Percentiles rank a stretch among this genome's conserved stretches.
phyloP scores from a whole-genome alignment of 1,139 yeast genomes.

The Geotrichum candidum region DNA sequence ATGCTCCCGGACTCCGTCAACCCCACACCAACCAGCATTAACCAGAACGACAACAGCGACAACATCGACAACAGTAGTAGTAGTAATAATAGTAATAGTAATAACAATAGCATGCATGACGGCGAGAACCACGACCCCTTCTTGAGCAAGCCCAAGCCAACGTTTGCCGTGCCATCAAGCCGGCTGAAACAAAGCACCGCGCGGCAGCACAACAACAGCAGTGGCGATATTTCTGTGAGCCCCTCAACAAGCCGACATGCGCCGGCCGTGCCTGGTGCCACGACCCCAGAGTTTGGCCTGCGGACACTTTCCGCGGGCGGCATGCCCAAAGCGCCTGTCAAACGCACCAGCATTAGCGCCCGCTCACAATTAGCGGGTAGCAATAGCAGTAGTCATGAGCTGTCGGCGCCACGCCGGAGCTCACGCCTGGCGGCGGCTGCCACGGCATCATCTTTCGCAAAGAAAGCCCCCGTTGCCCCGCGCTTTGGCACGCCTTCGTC shows the following conservation, averaged over 20 bases:
- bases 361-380: background rate
- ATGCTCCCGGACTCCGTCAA: constrained; percentile 16
- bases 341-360: background rate
- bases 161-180: background rate
- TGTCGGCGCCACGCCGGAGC: constrained; percentile 11
- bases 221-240: background rate
- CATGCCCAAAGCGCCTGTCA: constrained; percentile 9
- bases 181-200: background rate
- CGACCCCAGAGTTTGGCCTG: background rate
- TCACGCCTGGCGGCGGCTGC: constrained; percentile 13
- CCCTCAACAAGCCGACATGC: background rate
- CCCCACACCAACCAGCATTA: background rate
- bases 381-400: background rate
- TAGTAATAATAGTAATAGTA: background rate
- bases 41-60: constrained; percentile 15
- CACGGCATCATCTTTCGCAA: background rate
- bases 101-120: background rate
- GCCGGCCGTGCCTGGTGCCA: background rate
- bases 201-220: background rate
- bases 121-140: background rate
- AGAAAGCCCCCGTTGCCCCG: background rate
- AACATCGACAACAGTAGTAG: constrained; percentile 3
- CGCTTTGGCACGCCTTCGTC: background rate
- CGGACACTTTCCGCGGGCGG: background rate
- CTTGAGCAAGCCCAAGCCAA: background rate